Conservation (phyloP, 345 rosid species). For the Streptanthus diversifolius region DNA sequence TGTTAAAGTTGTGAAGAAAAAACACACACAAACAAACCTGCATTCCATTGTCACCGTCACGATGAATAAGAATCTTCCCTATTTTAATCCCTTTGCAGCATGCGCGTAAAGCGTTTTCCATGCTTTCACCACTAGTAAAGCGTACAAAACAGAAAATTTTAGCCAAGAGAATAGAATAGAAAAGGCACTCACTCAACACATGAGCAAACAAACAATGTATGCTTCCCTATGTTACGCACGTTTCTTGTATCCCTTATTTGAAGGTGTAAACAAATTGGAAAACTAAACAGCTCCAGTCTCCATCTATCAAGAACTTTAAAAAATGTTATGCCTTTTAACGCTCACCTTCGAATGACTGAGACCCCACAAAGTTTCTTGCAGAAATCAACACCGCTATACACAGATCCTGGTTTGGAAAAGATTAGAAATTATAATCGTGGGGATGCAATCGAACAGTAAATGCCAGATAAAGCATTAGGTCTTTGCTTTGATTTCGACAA, state of each 20-base stretch:
- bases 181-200: background rate
- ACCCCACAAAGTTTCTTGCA: constrained; percentile 99
- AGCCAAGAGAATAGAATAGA: constrained; percentile 8
- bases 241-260: constrained; percentile 4
- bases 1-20: background rate
- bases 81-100: constrained; percentile 98
- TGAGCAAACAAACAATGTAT: constrained; percentile 16
- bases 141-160: constrained; percentile 10
- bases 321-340: constrained; percentile 36
- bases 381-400: constrained; percentile 93
- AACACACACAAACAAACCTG: constrained; percentile 45
- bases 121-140: constrained; percentile 85
- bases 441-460: background rate
- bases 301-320: constrained; percentile 1
- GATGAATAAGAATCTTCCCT: constrained; percentile 94
- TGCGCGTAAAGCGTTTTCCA: constrained; percentile 97
- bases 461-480: background rate
- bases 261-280: background rate
- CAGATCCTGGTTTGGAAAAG: constrained; percentile 53
- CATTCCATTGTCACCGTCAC: constrained; percentile 97
- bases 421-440: background rate
- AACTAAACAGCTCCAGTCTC: background rate
- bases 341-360: constrained; percentile 94
- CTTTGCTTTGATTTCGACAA: background rate
- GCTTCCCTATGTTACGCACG: background rate